Conservation (phyloP, 305 asterid genomes). For the Rubia balearica region DNA sequence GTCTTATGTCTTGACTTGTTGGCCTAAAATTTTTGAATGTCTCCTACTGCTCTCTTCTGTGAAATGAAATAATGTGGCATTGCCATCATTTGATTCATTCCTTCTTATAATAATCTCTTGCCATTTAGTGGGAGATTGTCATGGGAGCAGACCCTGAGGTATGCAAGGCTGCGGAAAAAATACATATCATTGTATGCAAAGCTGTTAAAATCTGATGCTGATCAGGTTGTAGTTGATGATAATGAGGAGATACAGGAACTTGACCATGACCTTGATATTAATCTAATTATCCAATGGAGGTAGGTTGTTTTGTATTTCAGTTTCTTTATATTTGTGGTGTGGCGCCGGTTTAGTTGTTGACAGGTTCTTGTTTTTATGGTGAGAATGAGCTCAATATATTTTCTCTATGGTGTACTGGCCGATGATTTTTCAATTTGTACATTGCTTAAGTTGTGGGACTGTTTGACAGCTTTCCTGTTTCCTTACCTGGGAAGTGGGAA, state of each 20-base stretch:
- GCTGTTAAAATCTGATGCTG: conserved; percentile 71
- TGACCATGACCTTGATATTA: conserved; percentile 84
- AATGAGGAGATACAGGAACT: conserved; percentile 74
- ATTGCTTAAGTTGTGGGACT: not conserved
- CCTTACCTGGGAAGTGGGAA: not conserved
- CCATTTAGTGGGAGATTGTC: conserved; percentile 73
- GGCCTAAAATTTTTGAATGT: not conserved
- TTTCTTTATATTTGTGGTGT: not conserved
- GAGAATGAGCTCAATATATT: not conserved
- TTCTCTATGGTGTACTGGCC: not conserved
- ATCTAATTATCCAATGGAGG: conserved; percentile 95
- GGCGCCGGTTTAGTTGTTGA: not conserved
- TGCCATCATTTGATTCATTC: not conserved
- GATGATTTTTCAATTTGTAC: not conserved
- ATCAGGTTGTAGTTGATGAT: conserved; percentile 60
- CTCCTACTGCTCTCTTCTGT: not conserved
- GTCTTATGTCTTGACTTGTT: not conserved
- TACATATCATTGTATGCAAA: conserved; percentile 81
- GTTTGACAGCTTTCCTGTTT: not conserved
- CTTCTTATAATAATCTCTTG: conserved; percentile 20
- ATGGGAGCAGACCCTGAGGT: conserved; percentile 85
- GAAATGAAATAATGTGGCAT: not conserved
- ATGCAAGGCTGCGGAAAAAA: conserved; percentile 69
- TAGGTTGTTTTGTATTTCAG: conserved; percentile 19
- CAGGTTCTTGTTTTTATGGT: not conserved